Base-by-base conservation (phyloP, 441 rosid genomes). In the Jatropha podagrica region DNA sequence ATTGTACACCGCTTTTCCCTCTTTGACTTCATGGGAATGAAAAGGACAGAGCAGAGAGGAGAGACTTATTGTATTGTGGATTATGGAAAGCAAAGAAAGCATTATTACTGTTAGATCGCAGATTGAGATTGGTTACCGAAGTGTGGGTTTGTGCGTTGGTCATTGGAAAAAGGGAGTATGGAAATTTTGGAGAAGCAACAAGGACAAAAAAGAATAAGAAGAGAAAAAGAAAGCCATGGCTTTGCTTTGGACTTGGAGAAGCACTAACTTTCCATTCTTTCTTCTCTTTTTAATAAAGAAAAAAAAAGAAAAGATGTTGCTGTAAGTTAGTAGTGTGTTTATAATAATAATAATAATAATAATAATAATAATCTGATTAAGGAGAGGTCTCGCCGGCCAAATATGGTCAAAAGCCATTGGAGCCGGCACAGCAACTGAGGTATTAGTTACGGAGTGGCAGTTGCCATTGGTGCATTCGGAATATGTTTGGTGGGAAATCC, bases 391-490 rank as follows among this genome's bases (percentile, higher is more conserved):
- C 63, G 84, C 81, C 83, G 76, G 81, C 77, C 74, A 64, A 37
- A 68, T 74, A 10, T 69, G 71, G 85, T 77, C 84, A 78, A 73
- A 74, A 13, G 78, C 72, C 75, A 59, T n/a, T 20, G 71, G 60
- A 71, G 79, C 80, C 70, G 83, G 81, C 85, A 54, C 75, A 5
- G 55, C 37, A 51, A 56, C 27, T 72, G 81, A 83, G 69, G 74
- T 9, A 27, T 15, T 32, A 32, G 32, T 1, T 68, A 75, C 79
- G 85, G 77, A 68, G 77, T 84, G 86, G 81, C 81, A 38, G 49
- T 65, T 44, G 26, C 32, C 73, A 23, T 0, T 48, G 17, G 51
- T 56, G 15, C 41, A 7, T 69, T 49, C 32, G 74, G 67, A 40
- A 66, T 23, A 51, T 61, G 49, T 13, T 52, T 76, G 62, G 59